Base-by-base conservation (phyloP, 441 rosid genomes). In the Eruca vesicaria region DNA sequence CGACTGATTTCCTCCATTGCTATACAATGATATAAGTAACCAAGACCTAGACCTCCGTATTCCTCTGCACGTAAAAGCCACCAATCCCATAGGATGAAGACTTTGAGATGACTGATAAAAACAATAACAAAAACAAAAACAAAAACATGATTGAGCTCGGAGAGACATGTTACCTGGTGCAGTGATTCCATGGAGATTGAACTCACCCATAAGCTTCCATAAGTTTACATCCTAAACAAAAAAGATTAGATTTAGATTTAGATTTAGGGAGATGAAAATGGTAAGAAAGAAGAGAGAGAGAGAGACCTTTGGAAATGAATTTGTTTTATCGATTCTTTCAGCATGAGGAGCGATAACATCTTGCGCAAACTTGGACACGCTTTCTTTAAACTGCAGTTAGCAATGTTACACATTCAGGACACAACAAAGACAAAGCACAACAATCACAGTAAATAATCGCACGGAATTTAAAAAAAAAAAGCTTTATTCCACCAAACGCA, bases 21-120 rank as follows among this genome's bases (percentile, higher is more conserved):
- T 80, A 93, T 81, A 76, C 99, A 93, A 69, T 93, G 98, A 76
- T 90, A 95, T 83, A 93, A 82, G 80, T 95, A 95, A 79, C 98
- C 98, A 78, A 95, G 99, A 67, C 98, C 97, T 78, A 95, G 85
- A 56, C 99, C 98, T 79, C 99, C 99, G 78, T 88, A 89, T 78
- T 87, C 98, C 96, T 90, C 99, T 93, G 57, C 66, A 82, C 52
- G 52, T 0, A n/a, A 0, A 29, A 29, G 32, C 32, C 32, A 78
- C 10, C n/a, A n/a, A n/a, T n/a, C n/a, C n/a, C 38, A 71, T 0
- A 28, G 29, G 32, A 29, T 23, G 26, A 23, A 23, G 26, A 23
- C 26, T 23, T 23, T 23, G 1, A 23, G 26, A 23, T 28, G 31
- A 28, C 3, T 45, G 20, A 45, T 23, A 23, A 23, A 23, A 23